These are phyloP conservation scores for Chrysophaeum taylorii DNA, from an alignment of 352 stramenopile species.

Conservation along the genomic window DNA sequence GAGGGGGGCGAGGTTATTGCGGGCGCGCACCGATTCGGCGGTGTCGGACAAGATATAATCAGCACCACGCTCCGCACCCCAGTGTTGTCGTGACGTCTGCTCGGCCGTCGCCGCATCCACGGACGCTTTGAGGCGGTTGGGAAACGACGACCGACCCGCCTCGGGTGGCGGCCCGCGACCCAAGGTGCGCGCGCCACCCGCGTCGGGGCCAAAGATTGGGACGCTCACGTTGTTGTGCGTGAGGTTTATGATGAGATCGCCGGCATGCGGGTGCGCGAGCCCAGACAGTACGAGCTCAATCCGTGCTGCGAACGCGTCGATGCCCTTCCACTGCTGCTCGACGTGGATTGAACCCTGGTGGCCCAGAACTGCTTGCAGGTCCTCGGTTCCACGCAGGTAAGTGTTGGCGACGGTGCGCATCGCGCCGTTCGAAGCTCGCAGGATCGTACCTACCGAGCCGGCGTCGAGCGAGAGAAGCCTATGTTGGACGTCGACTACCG, in stretches of 20 bases:
- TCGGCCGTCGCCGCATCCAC: constrained; percentile 29
- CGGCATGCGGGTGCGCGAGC: constrained; percentile 53
- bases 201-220: constrained; percentile 33
- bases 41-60: constrained; percentile 58
- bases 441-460: not conserved
- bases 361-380: constrained; percentile 48
- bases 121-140: not conserved
- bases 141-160: no score
- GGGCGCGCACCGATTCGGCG: constrained; percentile 13
- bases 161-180: not conserved
- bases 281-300: constrained; percentile 47
- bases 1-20: constrained; percentile 45
- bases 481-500: no score
- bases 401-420: constrained; percentile 17
- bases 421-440: not conserved
- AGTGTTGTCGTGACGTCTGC: constrained; percentile 41
- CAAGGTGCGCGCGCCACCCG: not conserved
- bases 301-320: not conserved
- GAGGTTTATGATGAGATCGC: constrained; percentile 43
- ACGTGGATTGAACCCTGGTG: constrained; percentile 37
- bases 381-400: constrained; percentile 32
- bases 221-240: constrained; percentile 43
- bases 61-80: constrained; percentile 51
- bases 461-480: no score
- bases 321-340: constrained; percentile 23